Conservation (phyloP, 306 rosid species). For the Neltuma alba region DNA sequence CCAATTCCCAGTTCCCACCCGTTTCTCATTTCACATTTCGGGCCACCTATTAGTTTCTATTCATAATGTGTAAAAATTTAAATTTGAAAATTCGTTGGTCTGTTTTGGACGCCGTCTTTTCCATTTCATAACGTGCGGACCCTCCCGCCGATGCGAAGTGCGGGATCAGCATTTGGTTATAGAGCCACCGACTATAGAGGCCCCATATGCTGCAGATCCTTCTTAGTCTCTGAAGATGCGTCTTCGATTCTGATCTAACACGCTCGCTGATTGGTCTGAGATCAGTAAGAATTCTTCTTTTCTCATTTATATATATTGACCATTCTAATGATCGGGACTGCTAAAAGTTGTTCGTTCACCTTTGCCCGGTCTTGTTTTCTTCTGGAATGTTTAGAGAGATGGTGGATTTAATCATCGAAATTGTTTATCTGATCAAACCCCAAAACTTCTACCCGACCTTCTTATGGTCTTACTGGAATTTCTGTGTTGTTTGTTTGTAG, state of each 20-base stretch:
- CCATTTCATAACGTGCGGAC: not conserved
- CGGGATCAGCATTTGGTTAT: not conserved
- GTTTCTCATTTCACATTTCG: no score
- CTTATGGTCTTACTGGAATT: not conserved
- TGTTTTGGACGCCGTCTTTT: not conserved
- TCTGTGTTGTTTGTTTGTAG: not conserved
- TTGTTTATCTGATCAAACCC: not conserved
- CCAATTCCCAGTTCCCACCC: no score
- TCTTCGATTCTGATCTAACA: not conserved
- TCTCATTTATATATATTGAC: not conserved
- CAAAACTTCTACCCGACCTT: not conserved
- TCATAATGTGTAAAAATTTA: not conserved
- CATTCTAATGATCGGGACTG: not conserved
- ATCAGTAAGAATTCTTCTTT: constrained; percentile 40
- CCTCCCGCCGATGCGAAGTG: not conserved
- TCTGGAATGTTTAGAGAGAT: not conserved
- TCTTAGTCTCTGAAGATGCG: not conserved
- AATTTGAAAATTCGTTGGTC: not conserved
- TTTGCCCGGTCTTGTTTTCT: not conserved
- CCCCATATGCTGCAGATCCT: not conserved
- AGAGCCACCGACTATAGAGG: not conserved
- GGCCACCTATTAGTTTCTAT: no score
- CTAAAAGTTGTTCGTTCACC: not conserved
- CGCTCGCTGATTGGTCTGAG: constrained; percentile 4
- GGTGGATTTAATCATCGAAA: not conserved